Evolutionary conservation across 129 eudicot species (phyloP).

Genomic region (Rutidosis leptorrhynchoides): DNA sequence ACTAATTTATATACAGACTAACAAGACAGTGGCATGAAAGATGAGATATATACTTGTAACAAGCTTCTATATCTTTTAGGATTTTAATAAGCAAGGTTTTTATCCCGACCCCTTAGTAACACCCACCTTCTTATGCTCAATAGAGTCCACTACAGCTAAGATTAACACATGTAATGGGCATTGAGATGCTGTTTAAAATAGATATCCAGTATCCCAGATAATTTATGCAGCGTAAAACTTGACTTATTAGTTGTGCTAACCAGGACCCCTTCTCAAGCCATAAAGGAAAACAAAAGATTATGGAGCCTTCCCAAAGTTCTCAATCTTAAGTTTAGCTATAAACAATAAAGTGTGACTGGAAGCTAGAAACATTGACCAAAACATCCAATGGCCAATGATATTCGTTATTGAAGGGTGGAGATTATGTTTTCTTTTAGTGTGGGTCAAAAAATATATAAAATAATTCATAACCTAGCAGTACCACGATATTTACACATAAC

Average conservation of each 20-base stretch:
- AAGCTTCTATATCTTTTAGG: not conserved
- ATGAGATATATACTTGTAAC: not conserved
- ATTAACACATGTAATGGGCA: not conserved
- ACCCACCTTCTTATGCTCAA: not conserved
- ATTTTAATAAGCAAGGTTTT: constrained; percentile 10
- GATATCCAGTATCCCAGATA: not conserved
- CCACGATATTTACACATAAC: constrained; percentile 19
- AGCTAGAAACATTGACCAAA: not conserved
- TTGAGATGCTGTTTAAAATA: constrained; percentile 7
- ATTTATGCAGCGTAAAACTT: not conserved
- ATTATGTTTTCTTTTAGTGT: not conserved
- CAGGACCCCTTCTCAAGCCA: not conserved
- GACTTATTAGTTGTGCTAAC: not conserved
- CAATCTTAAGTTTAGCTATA: not conserved
- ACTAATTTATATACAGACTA: not conserved
- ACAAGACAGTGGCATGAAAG: constrained; percentile 11
- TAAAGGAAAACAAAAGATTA: not conserved
- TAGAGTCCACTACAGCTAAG: not conserved
- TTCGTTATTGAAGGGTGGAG: not conserved
- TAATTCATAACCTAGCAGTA: constrained; percentile 19
- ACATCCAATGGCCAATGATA: not conserved
- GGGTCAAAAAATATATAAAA: constrained; percentile 3
- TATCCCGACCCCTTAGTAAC: not conserved
- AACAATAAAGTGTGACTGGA: not conserved
- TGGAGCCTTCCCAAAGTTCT: not conserved